Base-by-base conservation (phyloP, 73 alveolate species). In the Uronychia binucleata region DNA sequence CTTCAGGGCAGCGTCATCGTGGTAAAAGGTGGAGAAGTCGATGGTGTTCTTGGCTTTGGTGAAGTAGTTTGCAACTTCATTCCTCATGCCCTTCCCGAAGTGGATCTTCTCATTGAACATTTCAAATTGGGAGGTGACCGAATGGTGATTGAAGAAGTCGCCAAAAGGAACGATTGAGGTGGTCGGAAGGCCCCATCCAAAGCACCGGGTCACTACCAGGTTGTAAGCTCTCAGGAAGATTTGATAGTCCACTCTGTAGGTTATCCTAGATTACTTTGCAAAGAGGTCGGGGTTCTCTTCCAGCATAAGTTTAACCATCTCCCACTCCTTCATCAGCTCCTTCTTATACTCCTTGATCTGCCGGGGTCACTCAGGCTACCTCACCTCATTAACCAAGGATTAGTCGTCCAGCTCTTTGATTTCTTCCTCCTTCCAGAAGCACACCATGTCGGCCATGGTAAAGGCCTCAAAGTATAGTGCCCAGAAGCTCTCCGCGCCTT, bases 401-500 rank as follows among this genome's bases (percentile, higher is more conserved):
- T 78, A 79, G 58, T 91, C 96, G 1, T 88, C 92, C 1, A 91
- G 60, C 33, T 75, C 85, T 5, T 87, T 59, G 0, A 86, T 34
- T 29, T 91, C 93, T 33, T 86, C 86, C n/a, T 30, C 59, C 8
- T 75, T 59, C 96, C 96, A 91, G n/a, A 46, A 59, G 59, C 79
- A 81, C 25, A 91, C 88, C 25, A 88, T 35, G 34, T 86, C 92
- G 27, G 89, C 25, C 30, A 78, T 80, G 33, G 59, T 86, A 25
- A 88, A 79, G 33, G 80, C 79, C 1, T 31, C 90, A 59, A 91
- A 91, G 75, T 91, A 91, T 1, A 91, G 94, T 78, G 60, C 59
- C 96, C 96, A 91, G 14, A 87, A 83, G 34, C 93, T 83, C 81
- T 88, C 85, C 79, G 87, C 90, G 0, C 96, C 92, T 78, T 87